Conservation (phyloP, 78 protist genomes). For the Dictyostelium citrinum region DNA sequence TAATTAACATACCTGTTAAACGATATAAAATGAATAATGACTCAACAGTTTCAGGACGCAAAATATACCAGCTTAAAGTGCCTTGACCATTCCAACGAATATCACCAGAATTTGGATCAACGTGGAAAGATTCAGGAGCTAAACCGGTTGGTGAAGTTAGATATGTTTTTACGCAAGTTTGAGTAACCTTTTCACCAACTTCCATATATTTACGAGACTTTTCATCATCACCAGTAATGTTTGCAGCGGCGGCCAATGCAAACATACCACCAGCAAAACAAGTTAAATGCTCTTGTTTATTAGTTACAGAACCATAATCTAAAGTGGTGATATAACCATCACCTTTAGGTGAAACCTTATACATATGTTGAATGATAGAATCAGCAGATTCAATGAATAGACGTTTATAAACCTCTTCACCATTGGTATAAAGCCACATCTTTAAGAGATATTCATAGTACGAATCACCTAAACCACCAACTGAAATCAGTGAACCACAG, state of each 20-base stretch:
- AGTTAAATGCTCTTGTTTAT: conserved; percentile 91
- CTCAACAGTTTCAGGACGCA: conserved; percentile 94
- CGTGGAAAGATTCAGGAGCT: conserved; percentile 78
- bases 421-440: conserved; percentile 58
- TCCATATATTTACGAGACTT: background rate
- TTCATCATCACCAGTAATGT: background rate
- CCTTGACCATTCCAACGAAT: background rate
- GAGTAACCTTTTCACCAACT: conserved; percentile 52
- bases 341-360: conserved; percentile 2
- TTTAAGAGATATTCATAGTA: conserved; percentile 86
- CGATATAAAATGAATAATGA: conserved; percentile 79
- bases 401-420: background rate
- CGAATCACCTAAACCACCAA: conserved; percentile 89
- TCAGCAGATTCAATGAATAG: conserved; percentile 78
- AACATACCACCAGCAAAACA: conserved; percentile 96
- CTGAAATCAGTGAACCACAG: background rate
- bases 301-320: background rate
- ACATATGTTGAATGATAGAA: background rate
- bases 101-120: conserved; percentile 42
- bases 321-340: conserved; percentile 23
- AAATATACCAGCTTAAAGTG: conserved; percentile 53
- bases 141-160: conserved; percentile 55
- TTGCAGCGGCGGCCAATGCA: conserved; percentile 82
- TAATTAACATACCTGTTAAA: conserved; percentile 40
- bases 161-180: conserved; percentile 70